These are phyloP conservation scores for Ogataea nitratoaversa DNA, from an alignment of 805 yeast genomes.

Conservation along the genomic window DNA sequence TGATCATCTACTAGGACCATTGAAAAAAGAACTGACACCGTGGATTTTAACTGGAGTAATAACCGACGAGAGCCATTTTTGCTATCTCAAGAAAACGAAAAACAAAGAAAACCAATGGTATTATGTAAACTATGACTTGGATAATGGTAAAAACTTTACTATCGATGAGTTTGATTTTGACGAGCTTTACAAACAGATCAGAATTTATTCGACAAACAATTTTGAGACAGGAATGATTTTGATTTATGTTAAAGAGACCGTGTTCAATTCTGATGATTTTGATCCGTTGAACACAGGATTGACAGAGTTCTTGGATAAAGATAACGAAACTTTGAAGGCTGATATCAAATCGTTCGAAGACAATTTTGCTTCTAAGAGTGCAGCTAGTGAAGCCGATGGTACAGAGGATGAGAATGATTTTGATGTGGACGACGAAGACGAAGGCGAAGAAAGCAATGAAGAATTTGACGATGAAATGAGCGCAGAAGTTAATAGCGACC, in stretches of 20 bases:
- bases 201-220: constrained; percentile 17
- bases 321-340: constrained; percentile 21
- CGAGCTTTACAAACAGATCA: constrained; percentile 20
- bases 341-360: constrained; percentile 11
- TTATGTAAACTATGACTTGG: constrained; percentile 25
- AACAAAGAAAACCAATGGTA: constrained; percentile 27
- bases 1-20: constrained; percentile 20
- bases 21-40: constrained; percentile 29
- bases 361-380: background rate
- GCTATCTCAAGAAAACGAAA: constrained; percentile 20
- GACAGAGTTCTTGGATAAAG: constrained; percentile 29
- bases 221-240: constrained; percentile 32
- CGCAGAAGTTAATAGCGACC: too few relatives aligned
- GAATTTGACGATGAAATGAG: constrained; percentile 1
- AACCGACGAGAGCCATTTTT: constrained; percentile 29
- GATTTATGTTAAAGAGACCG: constrained; percentile 30
- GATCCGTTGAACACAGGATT: constrained; percentile 23
- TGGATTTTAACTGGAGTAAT: constrained; percentile 37
- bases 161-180: constrained; percentile 21
- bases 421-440: constrained; percentile 11
- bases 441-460: constrained; percentile 7
- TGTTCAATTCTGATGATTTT: constrained; percentile 10
- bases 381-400: background rate
- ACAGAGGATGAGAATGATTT: constrained; percentile 1
- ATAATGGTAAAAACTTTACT: constrained; percentile 23